Conservation (phyloP, 192 early-diverging fungal genomes). For the Backusella australiensis region DNA sequence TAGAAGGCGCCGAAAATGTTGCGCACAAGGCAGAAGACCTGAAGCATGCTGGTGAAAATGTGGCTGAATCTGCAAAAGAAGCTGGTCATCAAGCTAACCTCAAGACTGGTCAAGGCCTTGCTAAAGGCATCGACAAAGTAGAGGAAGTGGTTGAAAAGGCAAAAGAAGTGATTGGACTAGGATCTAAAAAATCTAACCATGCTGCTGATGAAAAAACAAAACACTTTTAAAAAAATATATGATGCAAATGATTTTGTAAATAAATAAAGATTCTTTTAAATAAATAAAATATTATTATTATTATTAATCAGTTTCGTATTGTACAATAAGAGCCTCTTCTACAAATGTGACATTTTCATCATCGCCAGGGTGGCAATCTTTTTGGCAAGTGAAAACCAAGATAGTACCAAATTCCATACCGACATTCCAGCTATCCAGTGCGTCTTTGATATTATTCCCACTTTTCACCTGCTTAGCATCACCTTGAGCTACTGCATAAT, state of each 20-base stretch:
- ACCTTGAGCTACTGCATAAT: slow-evolving; percentile 37
- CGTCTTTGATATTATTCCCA: slow-evolving; percentile 31
- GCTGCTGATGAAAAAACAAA: background rate
- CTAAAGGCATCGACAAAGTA: slow-evolving; percentile 22
- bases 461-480: slow-evolving; percentile 36
- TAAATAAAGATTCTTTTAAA: background rate
- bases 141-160: slow-evolving; percentile 25
- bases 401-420: slow-evolving; percentile 93
- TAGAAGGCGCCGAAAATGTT: background rate
- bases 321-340: slow-evolving; percentile 61
- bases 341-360: slow-evolving; percentile 46
- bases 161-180: slow-evolving; percentile 20
- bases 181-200: slow-evolving; percentile 17
- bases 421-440: slow-evolving; percentile 52
- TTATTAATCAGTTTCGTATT: slow-evolving; percentile 46
- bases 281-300: background rate
- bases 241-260: background rate
- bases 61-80: slow-evolving; percentile 9
- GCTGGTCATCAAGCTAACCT: slow-evolving; percentile 18
- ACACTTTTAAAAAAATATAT: background rate
- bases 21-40: background rate
- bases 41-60: background rate
- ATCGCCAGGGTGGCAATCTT: slow-evolving; percentile 64
- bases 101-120: slow-evolving; percentile 21
- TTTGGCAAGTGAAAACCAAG: slow-evolving; percentile 74